These are phyloP conservation scores for Xylariaceae sp. DNA, from an alignment of 2,329 filamentous ascomycete genomes.

Conservation along the genomic window DNA sequence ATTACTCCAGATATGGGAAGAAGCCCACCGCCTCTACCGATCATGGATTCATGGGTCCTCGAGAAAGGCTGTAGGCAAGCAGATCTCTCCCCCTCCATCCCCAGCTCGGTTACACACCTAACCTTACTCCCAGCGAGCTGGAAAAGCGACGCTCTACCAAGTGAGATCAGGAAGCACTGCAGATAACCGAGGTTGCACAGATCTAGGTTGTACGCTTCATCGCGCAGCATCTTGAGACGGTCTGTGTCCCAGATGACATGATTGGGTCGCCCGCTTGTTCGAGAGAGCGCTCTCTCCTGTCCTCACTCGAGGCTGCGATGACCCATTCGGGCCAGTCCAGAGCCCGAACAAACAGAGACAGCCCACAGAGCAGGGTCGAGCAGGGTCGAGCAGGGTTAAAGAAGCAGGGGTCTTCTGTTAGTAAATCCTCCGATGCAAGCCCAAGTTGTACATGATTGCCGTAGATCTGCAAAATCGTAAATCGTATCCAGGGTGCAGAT, in stretches of 20 bases:
- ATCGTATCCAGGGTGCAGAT: no score
- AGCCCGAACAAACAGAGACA: neutral
- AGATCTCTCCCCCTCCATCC: no score
- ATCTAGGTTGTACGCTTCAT: conserved; percentile 27
- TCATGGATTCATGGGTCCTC: conserved; percentile 21
- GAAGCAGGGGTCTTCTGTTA: no score
- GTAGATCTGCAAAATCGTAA: no score
- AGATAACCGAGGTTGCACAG: conserved; percentile 32
- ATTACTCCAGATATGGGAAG: conserved; percentile 16
- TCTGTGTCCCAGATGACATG: conserved; percentile 17
- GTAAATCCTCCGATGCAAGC: conserved; percentile 11
- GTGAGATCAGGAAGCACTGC: conserved; percentile 29
- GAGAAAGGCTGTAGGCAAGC: conserved; percentile 21
- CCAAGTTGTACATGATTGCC: no score
- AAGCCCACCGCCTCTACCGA: conserved; percentile 18
- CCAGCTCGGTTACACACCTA: conserved; percentile 24
- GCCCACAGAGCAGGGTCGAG: conserved; percentile 1
- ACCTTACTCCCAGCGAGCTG: conserved; percentile 24
- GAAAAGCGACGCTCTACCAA: conserved; percentile 23
- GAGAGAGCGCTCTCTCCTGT: conserved; percentile 8
- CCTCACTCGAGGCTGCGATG: conserved; percentile 5
- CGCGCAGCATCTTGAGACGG: conserved; percentile 31
- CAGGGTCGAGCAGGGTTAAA: conserved; percentile 2
- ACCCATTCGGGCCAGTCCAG: conserved; percentile 6
- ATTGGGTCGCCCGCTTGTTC: conserved; percentile 11